Evolutionary conservation across 2,329 filamentous ascomycete species (phyloP).

Genomic region (Phaeosphaeria sp.): DNA sequence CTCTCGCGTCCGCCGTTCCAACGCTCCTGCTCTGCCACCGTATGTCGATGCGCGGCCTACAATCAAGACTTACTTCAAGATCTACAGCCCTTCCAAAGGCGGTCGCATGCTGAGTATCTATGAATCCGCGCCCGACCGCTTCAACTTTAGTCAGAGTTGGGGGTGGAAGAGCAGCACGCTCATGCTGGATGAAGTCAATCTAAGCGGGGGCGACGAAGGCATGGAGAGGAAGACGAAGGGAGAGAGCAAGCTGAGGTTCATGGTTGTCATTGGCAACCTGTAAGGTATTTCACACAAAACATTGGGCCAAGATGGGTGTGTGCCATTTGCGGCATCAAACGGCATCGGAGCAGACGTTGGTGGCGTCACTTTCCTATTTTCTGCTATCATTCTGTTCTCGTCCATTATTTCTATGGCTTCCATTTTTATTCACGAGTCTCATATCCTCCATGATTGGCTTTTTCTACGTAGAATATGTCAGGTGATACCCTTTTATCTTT

Average conservation of each 20-base stretch:
- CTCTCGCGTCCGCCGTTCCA: conserved; percentile 18
- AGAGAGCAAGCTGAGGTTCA: conserved; percentile 62
- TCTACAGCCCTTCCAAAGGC: conserved; percentile 65
- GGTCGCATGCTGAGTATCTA: conserved; percentile 65
- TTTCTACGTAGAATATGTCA: background rate
- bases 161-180: conserved; percentile 67
- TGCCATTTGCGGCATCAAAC: background rate
- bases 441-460: background rate
- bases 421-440: background rate
- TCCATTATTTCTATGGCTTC: background rate
- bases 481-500: background rate
- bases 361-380: background rate
- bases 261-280: conserved; percentile 64
- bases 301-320: no score
- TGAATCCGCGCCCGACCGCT: conserved; percentile 63
- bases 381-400: background rate
- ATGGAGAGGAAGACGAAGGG: conserved; percentile 41
- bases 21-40: conserved; percentile 54
- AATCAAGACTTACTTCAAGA: conserved; percentile 68
- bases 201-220: conserved; percentile 28
- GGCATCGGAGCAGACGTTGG: background rate
- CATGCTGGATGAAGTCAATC: conserved; percentile 57
- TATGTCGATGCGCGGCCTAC: conserved; percentile 64
- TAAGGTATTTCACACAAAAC: no score
- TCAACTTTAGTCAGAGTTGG: conserved; percentile 67